Percentiles rank a stretch among this genome's conserved stretches.
These are phyloP conservation scores for Phytophthora gonapodyides DNA, from an alignment of 352 stramenopile species.

Conservation along the genomic window DNA sequence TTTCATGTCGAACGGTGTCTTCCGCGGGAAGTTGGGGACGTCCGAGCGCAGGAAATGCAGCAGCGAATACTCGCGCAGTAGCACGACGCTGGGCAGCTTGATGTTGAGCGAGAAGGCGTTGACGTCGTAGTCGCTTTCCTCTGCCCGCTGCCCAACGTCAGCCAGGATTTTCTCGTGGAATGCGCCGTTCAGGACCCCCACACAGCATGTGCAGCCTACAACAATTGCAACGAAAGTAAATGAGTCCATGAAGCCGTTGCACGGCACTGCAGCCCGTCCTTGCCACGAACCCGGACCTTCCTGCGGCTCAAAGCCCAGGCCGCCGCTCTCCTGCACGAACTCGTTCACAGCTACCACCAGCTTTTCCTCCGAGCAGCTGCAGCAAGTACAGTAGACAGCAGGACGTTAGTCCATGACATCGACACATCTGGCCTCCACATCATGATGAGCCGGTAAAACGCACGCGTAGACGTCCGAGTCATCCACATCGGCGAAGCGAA, in stretches of 20 bases:
- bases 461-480: constrained; percentile 61
- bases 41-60: constrained; percentile 54
- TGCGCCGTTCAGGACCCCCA: constrained; percentile 56
- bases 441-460: constrained; percentile 17
- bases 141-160: constrained; percentile 42
- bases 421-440: constrained; percentile 12
- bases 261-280: neutral
- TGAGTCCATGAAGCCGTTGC: no score
- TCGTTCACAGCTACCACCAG: constrained; percentile 32
- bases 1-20: constrained; percentile 68
- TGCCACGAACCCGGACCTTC: constrained; percentile 26
- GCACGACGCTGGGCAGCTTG: constrained; percentile 75
- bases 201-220: constrained; percentile 68
- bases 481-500: constrained; percentile 62
- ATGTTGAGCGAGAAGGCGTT: constrained; percentile 79
- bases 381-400: neutral
- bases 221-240: constrained; percentile 4
- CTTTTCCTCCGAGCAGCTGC: constrained; percentile 38
- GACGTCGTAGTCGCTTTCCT: constrained; percentile 62
- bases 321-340: constrained; percentile 26
- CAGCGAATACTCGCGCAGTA: constrained; percentile 80
- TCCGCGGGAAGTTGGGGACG: constrained; percentile 40
- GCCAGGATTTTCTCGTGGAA: constrained; percentile 55
- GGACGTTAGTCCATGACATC: constrained; percentile 7
- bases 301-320: constrained; percentile 19